Evolutionary conservation across 148 eudicot species (phyloP).

Genomic region (Rhododendron henanense): DNA sequence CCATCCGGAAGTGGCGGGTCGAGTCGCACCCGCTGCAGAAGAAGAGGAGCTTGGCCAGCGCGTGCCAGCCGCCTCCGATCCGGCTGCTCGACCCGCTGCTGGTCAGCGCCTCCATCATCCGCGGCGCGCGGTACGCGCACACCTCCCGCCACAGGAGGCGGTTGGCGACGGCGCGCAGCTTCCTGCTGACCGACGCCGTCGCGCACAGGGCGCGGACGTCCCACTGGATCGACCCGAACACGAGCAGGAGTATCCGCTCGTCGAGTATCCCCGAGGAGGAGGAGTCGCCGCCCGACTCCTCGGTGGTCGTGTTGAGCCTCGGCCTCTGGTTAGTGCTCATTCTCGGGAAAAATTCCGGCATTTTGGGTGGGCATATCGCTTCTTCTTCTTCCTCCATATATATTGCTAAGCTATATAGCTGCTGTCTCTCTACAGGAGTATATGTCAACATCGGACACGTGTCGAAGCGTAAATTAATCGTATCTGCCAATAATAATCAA

Average conservation of each 20-base stretch:
- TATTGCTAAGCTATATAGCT: too few species aligned
- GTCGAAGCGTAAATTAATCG: neutral
- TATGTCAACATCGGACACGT: neutral
- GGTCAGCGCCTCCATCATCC: slow-evolving; percentile 39
- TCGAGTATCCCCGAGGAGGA: slow-evolving; percentile 42
- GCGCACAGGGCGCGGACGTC: slow-evolving; percentile 47
- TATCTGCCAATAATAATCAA: neutral
- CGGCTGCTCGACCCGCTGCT: slow-evolving; percentile 30
- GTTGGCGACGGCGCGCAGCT: slow-evolving; percentile 57
- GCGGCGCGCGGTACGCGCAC: slow-evolving; percentile 55
- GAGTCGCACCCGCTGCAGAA: slow-evolving; percentile 72
- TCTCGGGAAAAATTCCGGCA: neutral
- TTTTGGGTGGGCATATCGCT: neutral
- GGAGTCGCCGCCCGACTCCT: neutral
- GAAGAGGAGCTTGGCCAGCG: slow-evolving; percentile 70
- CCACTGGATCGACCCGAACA: slow-evolving; percentile 62
- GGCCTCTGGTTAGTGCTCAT: slow-evolving; percentile 10
- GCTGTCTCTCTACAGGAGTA: neutral
- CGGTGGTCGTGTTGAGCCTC: slow-evolving; percentile 12
- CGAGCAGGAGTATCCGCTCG: slow-evolving; percentile 51
- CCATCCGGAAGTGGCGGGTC: slow-evolving; percentile 30
- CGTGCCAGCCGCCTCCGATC: slow-evolving; percentile 72
- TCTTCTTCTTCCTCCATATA: neutral
- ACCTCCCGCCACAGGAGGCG: slow-evolving; percentile 64
- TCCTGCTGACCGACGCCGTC: slow-evolving; percentile 45